These are phyloP conservation scores for Castanea mollissima DNA, from an alignment of 306 rosid genomes.

Conservation along the genomic window DNA sequence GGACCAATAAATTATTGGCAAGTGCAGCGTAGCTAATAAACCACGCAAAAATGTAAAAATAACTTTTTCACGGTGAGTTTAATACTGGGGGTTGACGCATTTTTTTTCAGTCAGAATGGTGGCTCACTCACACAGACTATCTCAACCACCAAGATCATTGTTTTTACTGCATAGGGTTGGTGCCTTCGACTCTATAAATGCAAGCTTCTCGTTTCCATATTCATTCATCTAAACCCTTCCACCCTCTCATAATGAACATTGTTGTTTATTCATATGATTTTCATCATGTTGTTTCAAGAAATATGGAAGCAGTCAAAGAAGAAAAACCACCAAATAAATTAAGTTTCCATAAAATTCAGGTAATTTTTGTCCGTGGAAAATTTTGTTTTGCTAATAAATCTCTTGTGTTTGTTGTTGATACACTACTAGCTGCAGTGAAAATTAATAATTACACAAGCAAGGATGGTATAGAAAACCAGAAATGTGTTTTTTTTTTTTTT, in stretches of 20 bases:
- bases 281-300: not conserved
- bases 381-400: not conserved
- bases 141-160: constrained; percentile 13
- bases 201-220: not conserved
- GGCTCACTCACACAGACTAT: not conserved
- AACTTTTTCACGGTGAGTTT: too few species aligned
- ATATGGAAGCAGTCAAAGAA: not conserved
- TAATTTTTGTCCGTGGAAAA: not conserved
- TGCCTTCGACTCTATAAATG: not conserved
- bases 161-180: not conserved
- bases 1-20: too few species aligned
- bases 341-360: not conserved
- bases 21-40: too few species aligned
- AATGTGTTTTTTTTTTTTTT: too few species aligned
- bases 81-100: constrained; percentile 27
- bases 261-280: not conserved
- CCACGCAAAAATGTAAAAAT: too few species aligned
- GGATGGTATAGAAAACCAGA: too few species aligned
- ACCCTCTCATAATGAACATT: not conserved
- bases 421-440: too few species aligned
- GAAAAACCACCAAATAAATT: not conserved
- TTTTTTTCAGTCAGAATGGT: constrained; percentile 17
- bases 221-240: not conserved
- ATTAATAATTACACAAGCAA: too few species aligned
- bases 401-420: too few species aligned